Evolutionary conservation across 2,329 filamentous ascomycete species (phyloP), one percentile per base, ranked within the genome.

Genomic region (Ampelomyces quisqualis): DNA sequence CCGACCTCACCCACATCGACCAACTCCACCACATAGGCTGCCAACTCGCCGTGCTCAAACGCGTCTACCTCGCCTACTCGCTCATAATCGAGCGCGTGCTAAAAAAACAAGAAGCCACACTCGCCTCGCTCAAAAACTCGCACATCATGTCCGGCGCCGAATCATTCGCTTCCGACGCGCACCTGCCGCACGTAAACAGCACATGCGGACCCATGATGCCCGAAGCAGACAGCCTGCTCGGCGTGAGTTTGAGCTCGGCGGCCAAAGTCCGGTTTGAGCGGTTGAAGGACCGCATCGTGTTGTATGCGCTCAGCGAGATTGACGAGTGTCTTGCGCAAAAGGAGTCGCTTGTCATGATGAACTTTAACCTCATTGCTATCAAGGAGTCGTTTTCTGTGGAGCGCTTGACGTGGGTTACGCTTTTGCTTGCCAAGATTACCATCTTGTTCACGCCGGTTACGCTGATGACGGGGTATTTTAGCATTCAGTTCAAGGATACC

Each of bases 291-390:
- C 74, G 79, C 29, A 73, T 84, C 39, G 71, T 77, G 40, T 70
- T 82, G 27, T 76, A 84, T 34, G 82, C 83, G 45, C 62, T 85
- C 27, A 79, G 75, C 52, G 79, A 82, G 42, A 81, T 83, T 18
- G 71, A 78, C 35, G 81, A 82, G 53, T 80, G 80, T 43, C 65
- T 88, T 15, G 79, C 79, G 19, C 85, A 88, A 64, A 88, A 88
- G 59, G 81, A 84, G 18, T 80, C 81, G 0, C 70, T 90, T 18
- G 82, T 85, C 3, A 78, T 79, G 48, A 80, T 88, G 60, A 88
- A 88, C 63, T 89, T 89, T 74, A 88, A 86, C 63, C 76, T 90
- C 49, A 87, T 85, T 43, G 81, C 85, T 13, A 81, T 88, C 57
- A 88, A 86, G 60, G 84, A 89, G 64, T 86, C 84, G 0, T 78